These are phyloP conservation scores for Penicillium sp. DNA, from an alignment of 2,329 filamentous ascomycete species.

Conservation along the genomic window DNA sequence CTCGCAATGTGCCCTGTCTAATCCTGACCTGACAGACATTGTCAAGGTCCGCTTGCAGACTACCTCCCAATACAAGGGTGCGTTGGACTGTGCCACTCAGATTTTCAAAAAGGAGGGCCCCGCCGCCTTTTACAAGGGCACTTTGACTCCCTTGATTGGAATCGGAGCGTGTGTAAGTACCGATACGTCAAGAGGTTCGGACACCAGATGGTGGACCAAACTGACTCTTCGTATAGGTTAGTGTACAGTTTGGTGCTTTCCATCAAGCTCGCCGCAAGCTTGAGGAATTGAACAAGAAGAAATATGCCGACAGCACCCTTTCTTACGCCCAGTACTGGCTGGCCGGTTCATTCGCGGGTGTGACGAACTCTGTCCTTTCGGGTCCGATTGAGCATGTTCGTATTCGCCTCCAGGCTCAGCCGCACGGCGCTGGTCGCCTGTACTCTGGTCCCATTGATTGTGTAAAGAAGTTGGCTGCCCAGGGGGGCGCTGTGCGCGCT, in stretches of 20 bases:
- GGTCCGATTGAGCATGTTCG: conserved; percentile 94
- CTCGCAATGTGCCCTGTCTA: conserved; percentile 4
- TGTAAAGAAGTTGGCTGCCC: conserved; percentile 69
- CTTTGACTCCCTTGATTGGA: conserved; percentile 85
- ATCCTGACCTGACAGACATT: conserved; percentile 59
- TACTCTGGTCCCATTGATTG: conserved; percentile 87
- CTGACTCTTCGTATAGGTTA: conserved; percentile 44
- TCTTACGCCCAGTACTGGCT: conserved; percentile 83
- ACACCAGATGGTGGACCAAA: not conserved
- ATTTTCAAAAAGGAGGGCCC: conserved; percentile 87
- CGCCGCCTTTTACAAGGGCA: conserved; percentile 96
- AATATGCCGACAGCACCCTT: conserved; percentile 47
- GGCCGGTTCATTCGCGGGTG: conserved; percentile 83
- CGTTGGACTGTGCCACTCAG: conserved; percentile 69
- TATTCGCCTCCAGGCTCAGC: conserved; percentile 93
- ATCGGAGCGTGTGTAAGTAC: conserved; percentile 81
- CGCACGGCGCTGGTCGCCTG: conserved; percentile 70
- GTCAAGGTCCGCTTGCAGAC: conserved; percentile 97
- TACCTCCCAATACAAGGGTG: conserved; percentile 70
- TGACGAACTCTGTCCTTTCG: conserved; percentile 83
- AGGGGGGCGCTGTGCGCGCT: conserved; percentile 63
- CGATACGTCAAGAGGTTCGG: no score
- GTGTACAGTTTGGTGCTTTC: conserved; percentile 97
- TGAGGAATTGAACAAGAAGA: conserved; percentile 63
- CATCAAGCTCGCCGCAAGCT: conserved; percentile 83